These are phyloP conservation scores for Gossypium sturtianum DNA, from an alignment of 345 rosid genomes.

Conservation along the genomic window DNA sequence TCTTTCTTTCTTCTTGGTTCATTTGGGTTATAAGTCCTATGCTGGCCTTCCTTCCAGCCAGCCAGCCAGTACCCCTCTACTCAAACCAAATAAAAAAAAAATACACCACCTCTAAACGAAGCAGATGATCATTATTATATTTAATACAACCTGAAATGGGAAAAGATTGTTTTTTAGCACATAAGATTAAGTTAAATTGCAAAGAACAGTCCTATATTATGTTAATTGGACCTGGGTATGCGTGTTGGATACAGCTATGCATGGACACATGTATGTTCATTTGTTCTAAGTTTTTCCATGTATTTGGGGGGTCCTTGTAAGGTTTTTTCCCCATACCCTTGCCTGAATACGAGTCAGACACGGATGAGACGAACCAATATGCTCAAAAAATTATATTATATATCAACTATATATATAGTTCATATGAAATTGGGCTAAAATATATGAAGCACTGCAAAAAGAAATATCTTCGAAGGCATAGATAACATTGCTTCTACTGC, in stretches of 20 bases:
- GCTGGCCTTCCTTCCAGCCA: background rate
- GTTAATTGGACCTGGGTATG: too few species aligned
- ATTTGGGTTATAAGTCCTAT: background rate
- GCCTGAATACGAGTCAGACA: too few species aligned
- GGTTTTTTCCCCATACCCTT: too few species aligned
- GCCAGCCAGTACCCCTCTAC: background rate
- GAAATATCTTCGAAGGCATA: background rate
- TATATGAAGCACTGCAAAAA: background rate
- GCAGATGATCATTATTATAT: background rate
- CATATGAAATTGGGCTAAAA: background rate
- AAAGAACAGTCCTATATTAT: background rate
- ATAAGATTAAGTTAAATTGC: background rate
- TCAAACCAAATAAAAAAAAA: background rate
- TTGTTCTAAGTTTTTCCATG: too few species aligned
- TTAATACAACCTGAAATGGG: background rate
- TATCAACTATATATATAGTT: background rate
- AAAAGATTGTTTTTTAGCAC: background rate
- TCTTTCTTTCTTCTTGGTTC: background rate
- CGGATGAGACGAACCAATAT: background rate
- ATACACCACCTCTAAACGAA: background rate
- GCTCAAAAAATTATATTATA: background rate
- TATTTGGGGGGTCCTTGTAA: too few species aligned
- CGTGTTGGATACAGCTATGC: too few species aligned
- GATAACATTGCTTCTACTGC: background rate
- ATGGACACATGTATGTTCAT: too few species aligned